phyloP scores from a whole-genome alignment of 2,329 filamentous ascomycete genomes.

The Exophiala aquamarina region DNA sequence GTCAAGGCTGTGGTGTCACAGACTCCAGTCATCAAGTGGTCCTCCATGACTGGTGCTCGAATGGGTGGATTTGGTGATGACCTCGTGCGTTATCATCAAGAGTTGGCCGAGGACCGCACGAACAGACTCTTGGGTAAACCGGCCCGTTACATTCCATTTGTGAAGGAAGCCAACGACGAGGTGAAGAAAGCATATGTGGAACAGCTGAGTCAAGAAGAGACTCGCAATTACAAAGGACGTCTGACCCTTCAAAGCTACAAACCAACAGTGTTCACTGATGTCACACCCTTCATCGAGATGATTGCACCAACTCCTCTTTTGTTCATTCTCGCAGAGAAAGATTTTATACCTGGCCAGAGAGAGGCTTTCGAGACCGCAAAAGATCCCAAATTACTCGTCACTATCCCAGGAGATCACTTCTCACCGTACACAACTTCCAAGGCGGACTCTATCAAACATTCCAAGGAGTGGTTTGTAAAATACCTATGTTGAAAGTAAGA shows the following conservation, averaged over 20 bases:
- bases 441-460: conserved; percentile 1
- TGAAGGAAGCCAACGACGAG: conserved; percentile 14
- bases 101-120: conserved; percentile 11
- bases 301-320: conserved; percentile 39
- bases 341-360: conserved; percentile 32
- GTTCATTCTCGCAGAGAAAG: conserved; percentile 34
- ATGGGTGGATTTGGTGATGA: conserved; percentile 16
- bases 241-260: conserved; percentile 18
- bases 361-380: conserved; percentile 34
- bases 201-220: conserved; percentile 11
- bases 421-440: conserved; percentile 33
- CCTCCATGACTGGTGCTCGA: conserved; percentile 3
- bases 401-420: conserved; percentile 40
- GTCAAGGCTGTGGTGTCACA: conserved; percentile 41
- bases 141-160: conserved; percentile 14
- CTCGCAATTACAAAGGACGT: conserved; percentile 12
- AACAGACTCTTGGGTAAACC: conserved; percentile 12
- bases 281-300: conserved; percentile 21
- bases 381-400: conserved; percentile 39
- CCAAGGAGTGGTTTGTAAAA: conserved; percentile 10
- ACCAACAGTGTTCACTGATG: conserved; percentile 10
- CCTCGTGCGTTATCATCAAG: conserved; percentile 9
- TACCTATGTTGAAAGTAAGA: too few relatives aligned
- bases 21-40: conserved; percentile 17
- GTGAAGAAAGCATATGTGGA: conserved; percentile 10